Percentiles rank a stretch among this genome's conserved stretches.
phyloP scores from a whole-genome alignment of 768 basidiomycete species.

The Leccinum fibrillosum region DNA sequence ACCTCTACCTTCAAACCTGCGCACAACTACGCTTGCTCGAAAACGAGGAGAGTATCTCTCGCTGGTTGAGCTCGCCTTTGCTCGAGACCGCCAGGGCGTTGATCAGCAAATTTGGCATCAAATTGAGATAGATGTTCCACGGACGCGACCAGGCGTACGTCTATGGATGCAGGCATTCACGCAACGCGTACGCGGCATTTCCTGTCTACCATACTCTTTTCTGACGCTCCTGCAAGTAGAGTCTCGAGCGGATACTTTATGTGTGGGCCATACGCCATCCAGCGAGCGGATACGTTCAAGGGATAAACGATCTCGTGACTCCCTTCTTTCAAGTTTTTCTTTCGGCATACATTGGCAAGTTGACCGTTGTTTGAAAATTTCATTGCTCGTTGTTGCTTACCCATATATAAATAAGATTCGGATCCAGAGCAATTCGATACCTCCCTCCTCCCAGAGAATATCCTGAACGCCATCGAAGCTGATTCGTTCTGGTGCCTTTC shows the following conservation, averaged over 20 bases:
- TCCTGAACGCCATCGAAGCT: conserved; percentile 87
- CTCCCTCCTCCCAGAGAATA: conserved; percentile 59
- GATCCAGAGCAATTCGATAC: conserved; percentile 91
- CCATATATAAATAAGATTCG: conserved; percentile 46
- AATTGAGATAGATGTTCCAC: conserved; percentile 96
- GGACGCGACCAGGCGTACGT: conserved; percentile 86
- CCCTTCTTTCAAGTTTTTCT: conserved; percentile 98
- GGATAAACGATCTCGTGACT: conserved; percentile 96
- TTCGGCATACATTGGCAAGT: conserved; percentile 86
- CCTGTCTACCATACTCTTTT: background rate
- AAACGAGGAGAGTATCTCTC: conserved; percentile 92
- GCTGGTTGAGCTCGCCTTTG: conserved; percentile 86
- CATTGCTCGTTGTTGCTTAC: conserved; percentile 3
- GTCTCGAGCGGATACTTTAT: conserved; percentile 91
- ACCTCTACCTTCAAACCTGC: conserved; percentile 76
- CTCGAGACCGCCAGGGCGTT: conserved; percentile 76
- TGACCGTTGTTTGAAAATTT: background rate
- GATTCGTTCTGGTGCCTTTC: conserved; percentile 99
- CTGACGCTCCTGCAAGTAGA: conserved; percentile 45
- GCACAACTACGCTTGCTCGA: conserved; percentile 71
- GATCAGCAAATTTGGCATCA: conserved; percentile 99
- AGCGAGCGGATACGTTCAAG: conserved; percentile 97
- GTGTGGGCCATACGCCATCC: conserved; percentile 99
- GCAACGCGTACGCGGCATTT: conserved; percentile 63
- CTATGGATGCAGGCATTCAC: conserved; percentile 91